Percentiles rank a stretch among this genome's conserved stretches.
phyloP scores from a whole-genome alignment of 306 rosid species.

The Prunus davidiana region DNA sequence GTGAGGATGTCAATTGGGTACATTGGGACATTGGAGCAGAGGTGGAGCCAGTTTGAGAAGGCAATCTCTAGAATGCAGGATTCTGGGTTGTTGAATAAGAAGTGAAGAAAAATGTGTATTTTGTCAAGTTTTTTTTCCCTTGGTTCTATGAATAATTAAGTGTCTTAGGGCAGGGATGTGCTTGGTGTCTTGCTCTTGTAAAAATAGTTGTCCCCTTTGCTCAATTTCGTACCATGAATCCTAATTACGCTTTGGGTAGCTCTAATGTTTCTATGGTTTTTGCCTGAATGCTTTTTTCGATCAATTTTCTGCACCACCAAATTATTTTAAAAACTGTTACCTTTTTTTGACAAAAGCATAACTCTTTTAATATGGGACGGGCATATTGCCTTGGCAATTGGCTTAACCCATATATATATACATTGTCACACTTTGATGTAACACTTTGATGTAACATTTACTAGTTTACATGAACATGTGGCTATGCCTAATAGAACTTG shows the following conservation, averaged over 20 bases:
- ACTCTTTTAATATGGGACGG: too few species aligned
- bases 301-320: background rate
- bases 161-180: background rate
- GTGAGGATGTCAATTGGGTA: slow-evolving; percentile 81
- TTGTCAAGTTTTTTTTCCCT: background rate
- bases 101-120: background rate
- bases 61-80: slow-evolving; percentile 53
- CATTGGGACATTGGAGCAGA: slow-evolving; percentile 82
- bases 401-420: too few species aligned
- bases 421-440: too few species aligned
- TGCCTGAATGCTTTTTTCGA: background rate
- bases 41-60: slow-evolving; percentile 74
- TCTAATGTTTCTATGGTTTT: background rate
- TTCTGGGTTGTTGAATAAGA: slow-evolving; percentile 16
- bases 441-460: too few species aligned
- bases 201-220: background rate
- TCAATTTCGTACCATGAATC: background rate
- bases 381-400: too few species aligned
- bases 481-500: too few species aligned
- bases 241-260: background rate
- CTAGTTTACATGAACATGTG: too few species aligned
- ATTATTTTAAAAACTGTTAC: too few species aligned
- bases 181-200: background rate
- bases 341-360: too few species aligned
- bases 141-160: slow-evolving; percentile 1